Base-by-base conservation (phyloP, 2,329 filamentous ascomycete genomes). In the Verticillium zaregamsianum region DNA sequence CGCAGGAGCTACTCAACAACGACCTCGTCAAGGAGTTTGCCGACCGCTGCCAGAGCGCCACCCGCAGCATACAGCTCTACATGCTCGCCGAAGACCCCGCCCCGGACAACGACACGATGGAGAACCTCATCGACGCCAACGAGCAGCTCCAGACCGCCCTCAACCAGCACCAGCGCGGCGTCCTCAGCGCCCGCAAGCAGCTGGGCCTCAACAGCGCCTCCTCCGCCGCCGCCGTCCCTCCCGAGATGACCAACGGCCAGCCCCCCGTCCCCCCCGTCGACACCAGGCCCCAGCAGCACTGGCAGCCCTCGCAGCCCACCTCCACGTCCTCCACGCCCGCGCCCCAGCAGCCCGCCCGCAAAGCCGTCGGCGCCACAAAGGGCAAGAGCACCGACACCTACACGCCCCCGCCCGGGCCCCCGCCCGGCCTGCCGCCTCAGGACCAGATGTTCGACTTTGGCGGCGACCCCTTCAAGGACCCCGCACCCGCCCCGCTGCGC, bases 1-100 rank as follows among this genome's bases (percentile, higher is more conserved):
- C 90, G 0, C 78, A 83, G 15, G 93, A 97, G 71, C 80, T 97
- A 28, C 82, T 93, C 23, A 76, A 82, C 60, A 94, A 96, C 70
- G 94, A 97, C n/a, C 82, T 99, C 59, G 88, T 97, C 73, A 90
- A 89, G 72, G 95, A 99, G 77, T 98, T 99, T 72, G 87, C 89
- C 57, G 90, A 95, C 68, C 89, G 95, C 28, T 98, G 94, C 72
- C 87, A 89, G 65, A 85, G 87, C 61, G 94, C 94, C 5, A 89
- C 91, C 59, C 85, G 89, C 60, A 92, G 90, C 71, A 87, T 98
- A 68, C 93, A 97, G 70, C 82, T 82, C 35, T 98, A 96, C 77
- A 97, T 98, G 81, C 82, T 88, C 52, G 86, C 88, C 56, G 88
- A 90, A 61, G 85, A 92, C 71, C 93, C 94, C 0, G 73, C 86